A percentile compares a stretch with the other conserved stretches of the same genome.
phyloP scores from a whole-genome alignment of 73 alveolate genomes.

The Tetrahymena elliotti region DNA sequence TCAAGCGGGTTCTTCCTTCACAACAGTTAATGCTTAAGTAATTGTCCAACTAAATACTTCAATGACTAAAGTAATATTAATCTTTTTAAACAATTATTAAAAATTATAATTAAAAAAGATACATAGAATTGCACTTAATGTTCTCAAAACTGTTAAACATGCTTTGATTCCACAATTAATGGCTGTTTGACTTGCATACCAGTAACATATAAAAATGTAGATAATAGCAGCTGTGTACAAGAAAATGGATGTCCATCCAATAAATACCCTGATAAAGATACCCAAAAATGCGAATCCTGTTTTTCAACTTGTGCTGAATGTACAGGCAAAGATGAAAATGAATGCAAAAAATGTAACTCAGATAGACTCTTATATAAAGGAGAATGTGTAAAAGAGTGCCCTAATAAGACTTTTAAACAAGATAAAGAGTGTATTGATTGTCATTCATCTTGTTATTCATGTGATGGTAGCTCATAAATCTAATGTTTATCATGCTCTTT shows the following conservation, averaged over 20 bases:
- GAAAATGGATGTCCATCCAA: background rate
- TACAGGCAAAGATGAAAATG: background rate
- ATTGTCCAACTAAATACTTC: background rate
- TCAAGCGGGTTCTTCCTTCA: background rate
- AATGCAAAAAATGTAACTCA: background rate
- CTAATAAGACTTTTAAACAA: background rate
- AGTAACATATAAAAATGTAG: background rate
- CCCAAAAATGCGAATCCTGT: background rate
- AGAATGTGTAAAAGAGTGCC: constrained; percentile 3
- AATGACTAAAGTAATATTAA: background rate
- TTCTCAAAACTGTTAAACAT: constrained; percentile 7
- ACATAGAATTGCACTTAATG: background rate
- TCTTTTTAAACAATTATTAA: no score
- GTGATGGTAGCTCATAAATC: background rate
- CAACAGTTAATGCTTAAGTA: background rate
- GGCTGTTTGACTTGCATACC: constrained; percentile 12
- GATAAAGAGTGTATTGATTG: background rate
- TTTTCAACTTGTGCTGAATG: constrained; percentile 11
- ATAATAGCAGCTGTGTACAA: background rate
- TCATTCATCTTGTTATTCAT: constrained; percentile 9
- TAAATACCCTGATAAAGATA: background rate
- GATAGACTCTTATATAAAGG: background rate
- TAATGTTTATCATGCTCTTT: background rate
- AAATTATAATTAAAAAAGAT: background rate
- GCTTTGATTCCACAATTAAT: background rate